Evolutionary conservation across 306 rosid species (phyloP).

Genomic region (Biancaea sappan): DNA sequence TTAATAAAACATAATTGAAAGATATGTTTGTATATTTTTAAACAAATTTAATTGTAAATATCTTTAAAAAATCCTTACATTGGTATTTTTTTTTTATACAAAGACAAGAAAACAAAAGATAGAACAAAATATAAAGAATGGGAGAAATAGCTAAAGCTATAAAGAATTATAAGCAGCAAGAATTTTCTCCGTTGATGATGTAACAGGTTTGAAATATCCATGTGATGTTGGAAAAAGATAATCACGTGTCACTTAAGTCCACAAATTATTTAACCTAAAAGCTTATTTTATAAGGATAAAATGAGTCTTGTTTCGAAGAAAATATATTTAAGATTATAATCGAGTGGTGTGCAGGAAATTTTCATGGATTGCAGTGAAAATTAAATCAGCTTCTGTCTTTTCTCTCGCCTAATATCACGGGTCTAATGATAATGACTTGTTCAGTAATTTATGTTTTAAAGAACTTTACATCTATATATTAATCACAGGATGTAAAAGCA

Average conservation of each 20-base stretch:
- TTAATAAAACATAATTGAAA: too few species aligned
- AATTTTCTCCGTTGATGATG: constrained; percentile 5
- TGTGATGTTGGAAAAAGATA: not conserved
- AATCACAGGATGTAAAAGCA: too few species aligned
- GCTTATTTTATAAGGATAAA: not conserved
- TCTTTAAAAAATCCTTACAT: too few species aligned
- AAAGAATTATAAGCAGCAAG: too few species aligned
- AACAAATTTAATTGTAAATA: too few species aligned
- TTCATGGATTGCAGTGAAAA: not conserved
- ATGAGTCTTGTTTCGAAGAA: not conserved
- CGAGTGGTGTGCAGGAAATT: not conserved
- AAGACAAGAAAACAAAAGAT: too few species aligned
- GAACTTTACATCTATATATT: too few species aligned
- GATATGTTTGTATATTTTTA: too few species aligned
- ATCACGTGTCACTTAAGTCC: not conserved
- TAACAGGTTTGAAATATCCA: not conserved
- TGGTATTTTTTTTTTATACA: too few species aligned
- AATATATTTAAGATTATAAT: not conserved
- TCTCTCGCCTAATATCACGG: not conserved
- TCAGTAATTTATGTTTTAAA: not conserved
- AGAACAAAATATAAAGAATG: too few species aligned
- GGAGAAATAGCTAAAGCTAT: too few species aligned
- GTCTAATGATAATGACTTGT: not conserved
- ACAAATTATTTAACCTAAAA: not conserved
- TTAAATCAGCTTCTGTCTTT: not conserved